phyloP scores from a whole-genome alignment of 306 rosid genomes.

The Lithocarpus polystachyus region DNA sequence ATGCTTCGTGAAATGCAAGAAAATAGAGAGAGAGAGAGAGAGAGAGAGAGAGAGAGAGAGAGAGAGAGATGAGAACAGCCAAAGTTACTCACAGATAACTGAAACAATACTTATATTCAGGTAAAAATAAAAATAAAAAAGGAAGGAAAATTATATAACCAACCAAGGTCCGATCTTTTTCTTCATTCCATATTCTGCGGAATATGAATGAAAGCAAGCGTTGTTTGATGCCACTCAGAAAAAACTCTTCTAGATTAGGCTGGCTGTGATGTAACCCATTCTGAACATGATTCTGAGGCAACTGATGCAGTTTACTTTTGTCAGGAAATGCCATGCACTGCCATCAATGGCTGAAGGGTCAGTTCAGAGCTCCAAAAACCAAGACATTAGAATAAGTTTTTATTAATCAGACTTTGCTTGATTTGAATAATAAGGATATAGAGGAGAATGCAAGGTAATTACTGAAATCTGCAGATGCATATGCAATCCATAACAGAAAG shows the following conservation, averaged over 20 bases:
- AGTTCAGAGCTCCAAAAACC: slow-evolving; percentile 22
- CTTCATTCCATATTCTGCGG: slow-evolving; percentile 85
- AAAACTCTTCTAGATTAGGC: slow-evolving; percentile 43
- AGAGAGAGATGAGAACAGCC: slow-evolving; percentile 6
- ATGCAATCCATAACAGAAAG: background rate
- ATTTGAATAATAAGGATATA: background rate
- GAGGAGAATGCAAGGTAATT: background rate
- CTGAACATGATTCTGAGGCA: slow-evolving; percentile 46
- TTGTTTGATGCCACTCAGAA: slow-evolving; percentile 86
- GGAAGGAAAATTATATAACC: slow-evolving; percentile 37
- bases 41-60: background rate
- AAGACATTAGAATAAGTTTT: slow-evolving; percentile 3
- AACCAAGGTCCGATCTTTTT: slow-evolving; percentile 72
- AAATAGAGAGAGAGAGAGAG: background rate
- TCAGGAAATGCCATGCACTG: slow-evolving; percentile 53
- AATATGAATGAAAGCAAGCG: slow-evolving; percentile 91
- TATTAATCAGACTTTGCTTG: background rate
- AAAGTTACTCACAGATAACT: slow-evolving; percentile 16
- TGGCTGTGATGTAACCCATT: slow-evolving; percentile 50
- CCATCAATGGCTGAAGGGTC: slow-evolving; percentile 32
- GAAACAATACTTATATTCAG: background rate
- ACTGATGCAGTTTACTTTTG: slow-evolving; percentile 43
- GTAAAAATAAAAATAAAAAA: slow-evolving; percentile 15
- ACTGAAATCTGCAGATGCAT: background rate
- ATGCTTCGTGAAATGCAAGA: background rate